Base-by-base conservation (phyloP, 108 stramenopile genomes). In the Cyclostephanos tholiformis region DNA sequence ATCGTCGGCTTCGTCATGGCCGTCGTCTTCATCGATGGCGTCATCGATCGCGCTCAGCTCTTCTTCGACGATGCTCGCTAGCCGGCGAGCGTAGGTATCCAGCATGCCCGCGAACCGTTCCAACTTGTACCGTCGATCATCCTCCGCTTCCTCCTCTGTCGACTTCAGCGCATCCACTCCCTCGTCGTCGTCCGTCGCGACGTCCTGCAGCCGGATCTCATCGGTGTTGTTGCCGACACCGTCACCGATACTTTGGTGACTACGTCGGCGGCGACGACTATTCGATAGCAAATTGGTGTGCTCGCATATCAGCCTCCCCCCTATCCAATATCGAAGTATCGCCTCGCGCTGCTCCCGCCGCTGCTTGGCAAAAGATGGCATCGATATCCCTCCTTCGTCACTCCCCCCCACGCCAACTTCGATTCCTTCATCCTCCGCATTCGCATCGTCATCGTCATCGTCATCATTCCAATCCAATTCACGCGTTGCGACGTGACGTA, bases 41-140 rank as follows among this genome's bases (percentile, higher is more conserved):
- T 11, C 53, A 26, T 55, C 38, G 63, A 19, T 26, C 4, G 73
- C 64, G 55, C 35, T 82, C 58, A 62, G 58, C 71, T 89, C 86
- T 67, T 89, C 88, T 56, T 74, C 56, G n/a, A 89, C 67, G 26
- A 89, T 86, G 20, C 61, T 71, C 30, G 65, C 68, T 25, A 89
- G 53, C 60, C 86, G 80, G 23, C 87, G 76, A 23, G 79, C 84
- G 62, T 89, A 89, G 12, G 82, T 55, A 30, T 55, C 25, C 11
- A 89, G 63, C 17, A 74, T 60, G 63, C 64, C 51, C 38, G 35
- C 46, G 43, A 81, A 76, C 20, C 72, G 57, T 19, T 68, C 60
- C 22, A 56, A 41, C 67, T 56, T 68, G 52, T 48, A 55, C 53
- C 48, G 67, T 27, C 26, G 65, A 29, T 66, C 65, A n/a, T 65